Evolutionary conservation across 2,329 filamentous ascomycete genomes (phyloP).

Genomic region (Pseudopyrenochaeta lycopersici): DNA sequence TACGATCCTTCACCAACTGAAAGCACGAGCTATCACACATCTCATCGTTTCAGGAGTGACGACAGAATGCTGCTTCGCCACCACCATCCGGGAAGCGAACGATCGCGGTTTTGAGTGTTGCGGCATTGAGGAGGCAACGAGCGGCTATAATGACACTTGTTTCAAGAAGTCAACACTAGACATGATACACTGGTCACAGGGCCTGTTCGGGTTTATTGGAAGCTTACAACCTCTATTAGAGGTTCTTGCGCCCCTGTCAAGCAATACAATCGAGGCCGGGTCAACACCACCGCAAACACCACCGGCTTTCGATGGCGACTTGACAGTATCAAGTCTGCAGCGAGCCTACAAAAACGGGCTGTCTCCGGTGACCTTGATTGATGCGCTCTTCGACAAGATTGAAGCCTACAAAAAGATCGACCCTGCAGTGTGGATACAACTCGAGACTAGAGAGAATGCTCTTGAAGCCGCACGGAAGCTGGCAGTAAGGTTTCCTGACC

Average conservation of each 20-base stretch:
- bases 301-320: conserved; percentile 51
- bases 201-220: conserved; percentile 61
- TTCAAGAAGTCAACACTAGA: conserved; percentile 60
- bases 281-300: conserved; percentile 48
- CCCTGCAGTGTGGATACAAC: conserved; percentile 62
- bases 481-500: conserved; percentile 50
- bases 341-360: conserved; percentile 56
- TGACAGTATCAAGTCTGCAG: conserved; percentile 56
- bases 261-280: not conserved
- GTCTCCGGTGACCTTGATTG: conserved; percentile 55
- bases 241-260: conserved; percentile 28
- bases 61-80: conserved; percentile 67
- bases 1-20: conserved; percentile 60
- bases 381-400: conserved; percentile 58
- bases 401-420: conserved; percentile 59
- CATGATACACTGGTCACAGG: conserved; percentile 61
- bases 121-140: conserved; percentile 54
- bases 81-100: conserved; percentile 65
- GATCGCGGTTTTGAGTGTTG: conserved; percentile 70
- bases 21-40: conserved; percentile 66
- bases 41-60: conserved; percentile 67
- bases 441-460: conserved; percentile 51
- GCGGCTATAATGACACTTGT: conserved; percentile 58
- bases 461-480: conserved; percentile 54
- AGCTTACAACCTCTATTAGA: conserved; percentile 54